A percentile compares a stretch with the other conserved stretches of the same genome.
phyloP scores from a whole-genome alignment of 495 filamentous ascomycete genomes.

The Aspergillus asperescens region DNA sequence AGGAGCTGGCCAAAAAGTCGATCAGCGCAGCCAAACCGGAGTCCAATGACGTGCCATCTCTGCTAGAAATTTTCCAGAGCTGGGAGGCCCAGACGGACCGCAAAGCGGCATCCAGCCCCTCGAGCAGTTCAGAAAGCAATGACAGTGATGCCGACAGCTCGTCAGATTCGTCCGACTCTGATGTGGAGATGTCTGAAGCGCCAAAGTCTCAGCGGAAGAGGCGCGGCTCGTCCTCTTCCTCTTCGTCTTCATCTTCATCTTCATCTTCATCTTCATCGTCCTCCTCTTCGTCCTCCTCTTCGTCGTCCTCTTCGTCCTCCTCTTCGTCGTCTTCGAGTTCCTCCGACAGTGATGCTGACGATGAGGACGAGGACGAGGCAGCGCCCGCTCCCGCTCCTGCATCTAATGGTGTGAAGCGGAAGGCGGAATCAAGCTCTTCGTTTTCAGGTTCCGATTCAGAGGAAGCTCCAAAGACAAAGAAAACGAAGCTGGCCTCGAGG shows the following conservation, averaged over 20 bases:
- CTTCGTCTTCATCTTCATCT: constrained; percentile 37
- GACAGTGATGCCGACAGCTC: constrained; percentile 28
- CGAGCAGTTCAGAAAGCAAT: constrained; percentile 21
- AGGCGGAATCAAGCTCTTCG: constrained; percentile 52
- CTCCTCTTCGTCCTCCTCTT: constrained; percentile 44
- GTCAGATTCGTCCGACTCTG: constrained; percentile 39
- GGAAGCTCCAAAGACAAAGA: constrained; percentile 39
- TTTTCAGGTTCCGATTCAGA: constrained; percentile 42
- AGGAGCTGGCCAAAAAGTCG: constrained; percentile 44
- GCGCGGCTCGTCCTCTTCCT: no score
- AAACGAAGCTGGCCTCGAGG: constrained; percentile 28
- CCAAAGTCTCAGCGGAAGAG: constrained; percentile 28
- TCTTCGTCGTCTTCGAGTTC: constrained; percentile 16
- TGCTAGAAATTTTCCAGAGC: constrained; percentile 47
- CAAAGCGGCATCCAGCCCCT: constrained; percentile 14
- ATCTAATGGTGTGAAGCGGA: constrained; percentile 53
- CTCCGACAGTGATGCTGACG: constrained; percentile 57
- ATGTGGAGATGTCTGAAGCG: constrained; percentile 57
- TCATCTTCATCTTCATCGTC: constrained; percentile 39
- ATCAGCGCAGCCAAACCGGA: constrained; percentile 13
- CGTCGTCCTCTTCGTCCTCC: constrained; percentile 37
- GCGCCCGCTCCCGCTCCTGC: constrained; percentile 31
- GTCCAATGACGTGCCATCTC: constrained; percentile 38
- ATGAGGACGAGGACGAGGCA: constrained; percentile 48
- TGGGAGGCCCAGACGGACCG: constrained; percentile 30